These are phyloP conservation scores for Yamadazyma olivae DNA, from an alignment of 805 yeast species.

Conservation along the genomic window DNA sequence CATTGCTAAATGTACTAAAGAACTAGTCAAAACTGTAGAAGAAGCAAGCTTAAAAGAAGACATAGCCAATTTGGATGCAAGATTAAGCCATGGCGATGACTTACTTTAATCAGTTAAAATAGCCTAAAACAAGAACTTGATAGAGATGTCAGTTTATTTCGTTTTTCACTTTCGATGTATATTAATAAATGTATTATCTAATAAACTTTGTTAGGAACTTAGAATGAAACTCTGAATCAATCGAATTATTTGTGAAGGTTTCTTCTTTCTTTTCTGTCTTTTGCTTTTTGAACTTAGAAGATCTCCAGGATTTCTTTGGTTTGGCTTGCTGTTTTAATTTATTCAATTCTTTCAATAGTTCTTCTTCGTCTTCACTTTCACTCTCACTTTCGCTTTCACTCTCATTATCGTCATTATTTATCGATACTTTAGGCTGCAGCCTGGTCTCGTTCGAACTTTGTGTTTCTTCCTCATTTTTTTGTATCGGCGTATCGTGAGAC, in stretches of 20 bases:
- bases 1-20: conserved; percentile 94
- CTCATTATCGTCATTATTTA: not conserved
- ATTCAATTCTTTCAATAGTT: conserved; percentile 17
- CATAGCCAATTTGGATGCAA: conserved; percentile 74
- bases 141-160: not conserved
- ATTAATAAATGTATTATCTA: too few relatives aligned
- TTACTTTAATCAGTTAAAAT: conserved; percentile 19
- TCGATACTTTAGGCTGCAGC: not conserved
- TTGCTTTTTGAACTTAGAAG: conserved; percentile 12
- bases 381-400: conserved; percentile 3
- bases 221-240: conserved; percentile 33
- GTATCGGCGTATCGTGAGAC: not conserved
- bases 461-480: not conserved
- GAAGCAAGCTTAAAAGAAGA: conserved; percentile 89
- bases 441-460: not conserved
- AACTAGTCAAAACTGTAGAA: conserved; percentile 91
- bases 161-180: not conserved
- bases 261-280: conserved; percentile 4
- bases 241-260: conserved; percentile 29
- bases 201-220: conserved; percentile 33
- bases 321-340: conserved; percentile 15
- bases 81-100: conserved; percentile 41
- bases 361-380: conserved; percentile 16
- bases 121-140: too few relatives aligned
- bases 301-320: conserved; percentile 29